Evolutionary conservation across 1,284 basidiomycete genomes (phyloP).

Genomic region (Athelia sp.): DNA sequence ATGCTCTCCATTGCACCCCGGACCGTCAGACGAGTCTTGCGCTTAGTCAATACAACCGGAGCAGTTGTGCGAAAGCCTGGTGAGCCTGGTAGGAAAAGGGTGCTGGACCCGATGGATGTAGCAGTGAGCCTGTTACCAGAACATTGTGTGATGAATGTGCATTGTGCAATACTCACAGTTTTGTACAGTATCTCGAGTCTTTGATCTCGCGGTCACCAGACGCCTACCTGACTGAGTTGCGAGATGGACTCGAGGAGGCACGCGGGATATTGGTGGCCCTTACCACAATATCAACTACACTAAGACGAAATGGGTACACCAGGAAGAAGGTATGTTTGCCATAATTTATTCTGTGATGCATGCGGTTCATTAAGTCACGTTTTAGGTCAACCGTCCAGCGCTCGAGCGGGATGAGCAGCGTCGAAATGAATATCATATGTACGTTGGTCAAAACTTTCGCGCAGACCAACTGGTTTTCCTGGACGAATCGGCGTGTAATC

Average conservation of each 20-base stretch:
- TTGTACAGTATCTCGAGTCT: too few species aligned
- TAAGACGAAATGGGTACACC: neutral
- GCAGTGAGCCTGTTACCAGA: too few species aligned
- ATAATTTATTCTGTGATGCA: neutral
- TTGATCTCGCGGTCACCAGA: neutral
- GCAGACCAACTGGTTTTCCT: conserved; percentile 10
- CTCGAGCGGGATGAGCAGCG: neutral
- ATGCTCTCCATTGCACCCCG: too few species aligned
- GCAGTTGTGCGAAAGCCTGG: too few species aligned
- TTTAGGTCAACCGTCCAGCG: neutral
- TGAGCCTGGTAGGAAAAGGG: too few species aligned
- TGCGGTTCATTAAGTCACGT: neutral
- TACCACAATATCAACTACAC: neutral
- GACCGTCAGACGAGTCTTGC: too few species aligned
- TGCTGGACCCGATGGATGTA: too few species aligned
- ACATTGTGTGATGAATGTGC: too few species aligned
- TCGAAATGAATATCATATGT: neutral
- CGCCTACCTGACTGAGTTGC: neutral
- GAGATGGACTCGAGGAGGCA: neutral
- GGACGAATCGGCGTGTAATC: conserved; percentile 10
- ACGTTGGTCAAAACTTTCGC: neutral
- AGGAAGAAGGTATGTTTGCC: too few species aligned
- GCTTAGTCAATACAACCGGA: too few species aligned
- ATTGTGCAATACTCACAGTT: too few species aligned
- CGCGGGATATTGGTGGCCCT: neutral